Evolutionary conservation across 192 early-diverging fungal species (phyloP).

Genomic region (Coemansia sp.): DNA sequence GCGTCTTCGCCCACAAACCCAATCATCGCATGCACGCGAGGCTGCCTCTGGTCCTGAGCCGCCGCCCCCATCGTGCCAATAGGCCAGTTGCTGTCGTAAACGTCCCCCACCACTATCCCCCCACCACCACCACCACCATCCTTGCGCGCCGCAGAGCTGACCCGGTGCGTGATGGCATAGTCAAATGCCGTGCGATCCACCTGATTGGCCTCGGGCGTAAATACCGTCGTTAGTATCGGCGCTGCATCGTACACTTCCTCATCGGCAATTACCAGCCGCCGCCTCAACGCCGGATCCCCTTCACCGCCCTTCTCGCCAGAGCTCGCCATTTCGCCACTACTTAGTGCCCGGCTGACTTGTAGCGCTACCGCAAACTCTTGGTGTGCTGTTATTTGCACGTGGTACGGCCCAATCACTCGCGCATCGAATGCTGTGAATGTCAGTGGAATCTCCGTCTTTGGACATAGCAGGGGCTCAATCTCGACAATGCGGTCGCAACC

Average conservation of each 20-base stretch:
- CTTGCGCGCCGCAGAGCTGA: neutral
- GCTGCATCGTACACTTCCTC: slow-evolving; percentile 52
- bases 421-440: slow-evolving; percentile 47
- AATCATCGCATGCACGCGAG: slow-evolving; percentile 43
- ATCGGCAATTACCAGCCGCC: slow-evolving; percentile 42
- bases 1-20: slow-evolving; percentile 53
- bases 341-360: slow-evolving; percentile 32
- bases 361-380: slow-evolving; percentile 52
- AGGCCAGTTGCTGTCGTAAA: slow-evolving; percentile 41
- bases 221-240: slow-evolving; percentile 40
- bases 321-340: neutral
- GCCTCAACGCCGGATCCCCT: neutral
- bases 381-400: slow-evolving; percentile 49
- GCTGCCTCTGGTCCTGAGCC: neutral
- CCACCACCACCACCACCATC: neutral
- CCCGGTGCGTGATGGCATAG: slow-evolving; percentile 14
- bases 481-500: slow-evolving; percentile 43
- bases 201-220: slow-evolving; percentile 29
- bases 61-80: slow-evolving; percentile 20
- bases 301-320: neutral
- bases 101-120: slow-evolving; percentile 26
- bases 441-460: slow-evolving; percentile 28
- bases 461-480: slow-evolving; percentile 42
- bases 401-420: slow-evolving; percentile 41
- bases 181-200: slow-evolving; percentile 46